Evolutionary conservation across 2,329 filamentous ascomycete genomes (phyloP).

Genomic region (Penicillium oxalicum): DNA sequence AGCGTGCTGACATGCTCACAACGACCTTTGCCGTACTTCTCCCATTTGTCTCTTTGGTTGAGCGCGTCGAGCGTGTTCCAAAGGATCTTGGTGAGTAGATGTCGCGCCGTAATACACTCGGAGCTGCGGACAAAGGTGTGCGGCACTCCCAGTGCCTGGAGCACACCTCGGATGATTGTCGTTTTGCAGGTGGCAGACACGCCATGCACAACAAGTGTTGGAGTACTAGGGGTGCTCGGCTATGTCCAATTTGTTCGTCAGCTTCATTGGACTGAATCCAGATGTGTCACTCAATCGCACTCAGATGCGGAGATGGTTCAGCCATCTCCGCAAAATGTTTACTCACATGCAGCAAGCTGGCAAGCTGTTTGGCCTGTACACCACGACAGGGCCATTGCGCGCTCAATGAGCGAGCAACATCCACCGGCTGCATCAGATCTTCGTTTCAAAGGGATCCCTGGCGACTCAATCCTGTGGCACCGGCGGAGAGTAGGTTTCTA

Average conservation of each 20-base stretch:
- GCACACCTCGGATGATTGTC: slow-evolving; percentile 58
- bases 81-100: slow-evolving; percentile 43
- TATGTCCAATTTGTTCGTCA: slow-evolving; percentile 13
- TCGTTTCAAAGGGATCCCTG: no score
- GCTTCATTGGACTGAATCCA: not conserved
- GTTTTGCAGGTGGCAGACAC: slow-evolving; percentile 84
- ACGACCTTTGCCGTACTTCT: slow-evolving; percentile 48
- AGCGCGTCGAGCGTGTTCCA: slow-evolving; percentile 35
- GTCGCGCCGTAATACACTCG: slow-evolving; percentile 43
- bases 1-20: slow-evolving; percentile 79
- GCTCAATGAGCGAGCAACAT: slow-evolving; percentile 32
- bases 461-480: no score
- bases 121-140: slow-evolving; percentile 39
- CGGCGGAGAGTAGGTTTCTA: no score
- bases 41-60: slow-evolving; percentile 35
- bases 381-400: slow-evolving; percentile 42
- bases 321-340: slow-evolving; percentile 1
- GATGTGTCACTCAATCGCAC: not conserved
- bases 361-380: slow-evolving; percentile 37
- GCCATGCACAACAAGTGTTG: slow-evolving; percentile 74
- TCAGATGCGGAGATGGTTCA: not conserved
- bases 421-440: slow-evolving; percentile 27
- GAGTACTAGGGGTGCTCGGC: slow-evolving; percentile 56
- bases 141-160: slow-evolving; percentile 53
- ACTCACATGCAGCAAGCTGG: slow-evolving; percentile 38